Evolutionary conservation across 192 early-diverging fungal genomes (phyloP).

Genomic region (Chytriomyces sp.): DNA sequence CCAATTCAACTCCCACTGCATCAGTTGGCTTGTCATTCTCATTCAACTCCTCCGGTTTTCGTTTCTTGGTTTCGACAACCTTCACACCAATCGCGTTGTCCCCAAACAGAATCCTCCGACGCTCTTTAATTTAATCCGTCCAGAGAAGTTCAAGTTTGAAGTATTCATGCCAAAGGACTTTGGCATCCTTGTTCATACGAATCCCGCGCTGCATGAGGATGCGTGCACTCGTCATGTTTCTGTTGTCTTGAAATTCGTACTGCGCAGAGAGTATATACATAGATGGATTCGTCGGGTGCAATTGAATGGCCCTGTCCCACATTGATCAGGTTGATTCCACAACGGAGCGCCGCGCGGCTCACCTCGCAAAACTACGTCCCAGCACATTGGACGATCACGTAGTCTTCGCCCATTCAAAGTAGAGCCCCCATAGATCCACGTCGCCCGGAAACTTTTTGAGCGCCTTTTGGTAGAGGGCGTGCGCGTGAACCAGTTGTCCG

Average conservation of each 20-base stretch:
- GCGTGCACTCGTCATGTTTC: slow-evolving; percentile 78
- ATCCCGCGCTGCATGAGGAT: slow-evolving; percentile 84
- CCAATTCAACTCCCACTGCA: slow-evolving; percentile 21
- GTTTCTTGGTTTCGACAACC: slow-evolving; percentile 32
- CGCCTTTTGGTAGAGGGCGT: slow-evolving; percentile 77
- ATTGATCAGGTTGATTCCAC: neutral
- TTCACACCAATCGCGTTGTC: too few species aligned
- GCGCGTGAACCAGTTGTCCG: slow-evolving; percentile 76
- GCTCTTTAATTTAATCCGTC: slow-evolving; percentile 80
- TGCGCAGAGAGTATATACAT: slow-evolving; percentile 92
- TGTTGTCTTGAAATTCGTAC: slow-evolving; percentile 86
- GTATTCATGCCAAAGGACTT: slow-evolving; percentile 88
- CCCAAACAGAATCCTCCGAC: slow-evolving; percentile 77
- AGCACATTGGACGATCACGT: slow-evolving; percentile 60
- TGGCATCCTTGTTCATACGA: slow-evolving; percentile 73
- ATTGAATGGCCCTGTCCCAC: slow-evolving; percentile 72
- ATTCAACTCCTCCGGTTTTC: slow-evolving; percentile 33
- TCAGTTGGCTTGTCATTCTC: slow-evolving; percentile 39
- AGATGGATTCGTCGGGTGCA: slow-evolving; percentile 76
- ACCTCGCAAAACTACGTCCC: slow-evolving; percentile 74
- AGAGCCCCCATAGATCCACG: slow-evolving; percentile 85
- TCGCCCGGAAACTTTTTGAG: slow-evolving; percentile 80
- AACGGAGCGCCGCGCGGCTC: neutral
- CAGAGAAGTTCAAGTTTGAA: slow-evolving; percentile 90
- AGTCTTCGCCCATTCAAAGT: slow-evolving; percentile 78